These are phyloP conservation scores for Viola pubescens DNA, from an alignment of 441 rosid genomes.

Conservation along the genomic window DNA sequence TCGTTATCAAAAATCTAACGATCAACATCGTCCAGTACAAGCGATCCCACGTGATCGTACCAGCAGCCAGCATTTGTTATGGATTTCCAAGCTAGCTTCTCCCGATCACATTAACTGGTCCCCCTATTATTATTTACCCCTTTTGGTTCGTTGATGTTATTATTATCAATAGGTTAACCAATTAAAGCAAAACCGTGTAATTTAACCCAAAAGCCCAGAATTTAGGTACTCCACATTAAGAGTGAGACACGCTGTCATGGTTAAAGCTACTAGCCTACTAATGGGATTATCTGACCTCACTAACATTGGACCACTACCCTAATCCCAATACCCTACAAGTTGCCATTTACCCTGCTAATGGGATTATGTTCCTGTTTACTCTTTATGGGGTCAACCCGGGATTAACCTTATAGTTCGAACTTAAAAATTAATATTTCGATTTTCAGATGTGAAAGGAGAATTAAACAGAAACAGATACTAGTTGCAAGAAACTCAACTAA, in stretches of 20 bases:
- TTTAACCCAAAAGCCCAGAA: background rate
- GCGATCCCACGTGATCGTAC: constrained; percentile 20
- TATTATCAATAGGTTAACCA: background rate
- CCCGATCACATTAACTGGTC: constrained; percentile 5
- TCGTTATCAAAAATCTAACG: constrained; percentile 11
- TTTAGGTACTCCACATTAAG: background rate
- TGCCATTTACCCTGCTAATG: constrained; percentile 8
- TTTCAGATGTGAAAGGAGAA: background rate
- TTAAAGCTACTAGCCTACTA: no score
- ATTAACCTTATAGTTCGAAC: no score
- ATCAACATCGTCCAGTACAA: constrained; percentile 11
- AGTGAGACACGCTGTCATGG: no score
- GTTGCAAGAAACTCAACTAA: constrained; percentile 12
- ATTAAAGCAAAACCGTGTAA: background rate
- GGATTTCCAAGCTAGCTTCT: background rate
- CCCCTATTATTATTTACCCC: background rate
- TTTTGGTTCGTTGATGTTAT: background rate
- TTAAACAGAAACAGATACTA: background rate
- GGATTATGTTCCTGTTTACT: no score
- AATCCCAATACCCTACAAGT: constrained; percentile 7
- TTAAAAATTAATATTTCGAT: no score
- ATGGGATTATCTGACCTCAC: background rate
- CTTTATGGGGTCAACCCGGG: no score
- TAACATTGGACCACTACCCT: constrained; percentile 11
- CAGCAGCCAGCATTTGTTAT: constrained; percentile 1